A percentile compares a stretch with the other conserved stretches of the same genome.
Evolutionary conservation across 257 asterid species (phyloP).

Genomic region (Sherardia arvensis): DNA sequence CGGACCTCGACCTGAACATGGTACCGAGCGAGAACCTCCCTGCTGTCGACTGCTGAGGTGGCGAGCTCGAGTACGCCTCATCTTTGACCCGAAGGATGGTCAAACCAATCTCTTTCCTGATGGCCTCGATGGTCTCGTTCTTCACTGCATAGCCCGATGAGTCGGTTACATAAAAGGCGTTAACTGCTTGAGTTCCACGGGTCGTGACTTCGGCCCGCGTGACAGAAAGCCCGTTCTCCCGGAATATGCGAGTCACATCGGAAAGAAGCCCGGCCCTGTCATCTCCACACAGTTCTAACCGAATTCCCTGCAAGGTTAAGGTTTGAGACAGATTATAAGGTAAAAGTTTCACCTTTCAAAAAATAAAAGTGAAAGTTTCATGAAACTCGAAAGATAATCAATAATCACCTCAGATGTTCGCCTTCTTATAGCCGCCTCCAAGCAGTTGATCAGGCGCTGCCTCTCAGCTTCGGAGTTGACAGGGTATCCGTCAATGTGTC

Average conservation of each 20-base stretch:
- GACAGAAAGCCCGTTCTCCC: conserved; percentile 50
- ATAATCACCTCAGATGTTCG: conserved; percentile 41
- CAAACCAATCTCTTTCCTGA: conserved; percentile 34
- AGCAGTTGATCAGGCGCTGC: conserved; percentile 38
- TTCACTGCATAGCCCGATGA: conserved; percentile 31
- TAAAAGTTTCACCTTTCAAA: no score
- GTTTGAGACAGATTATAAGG: no score
- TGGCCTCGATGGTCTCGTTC: conserved; percentile 36
- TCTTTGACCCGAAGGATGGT: conserved; percentile 35
- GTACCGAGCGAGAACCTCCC: conserved; percentile 30
- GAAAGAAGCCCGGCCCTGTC: conserved; percentile 45
- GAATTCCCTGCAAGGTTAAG: conserved; percentile 44
- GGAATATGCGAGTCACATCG: conserved; percentile 44
- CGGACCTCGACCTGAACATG: conserved; percentile 34
- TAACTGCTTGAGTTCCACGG: conserved; percentile 31
- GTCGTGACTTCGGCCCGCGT: conserved; percentile 46
- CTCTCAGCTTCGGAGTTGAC: conserved; percentile 44
- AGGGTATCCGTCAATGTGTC: conserved; percentile 44
- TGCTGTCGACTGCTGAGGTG: conserved; percentile 16
- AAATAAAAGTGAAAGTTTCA: not conserved
- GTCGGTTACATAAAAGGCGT: conserved; percentile 40
- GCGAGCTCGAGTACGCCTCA: conserved; percentile 20
- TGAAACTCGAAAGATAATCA: not conserved
- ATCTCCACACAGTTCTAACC: conserved; percentile 38
- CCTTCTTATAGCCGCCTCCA: conserved; percentile 52